Conservation (phyloP, 768 basidiomycete genomes). For the Piloderma croceum region DNA sequence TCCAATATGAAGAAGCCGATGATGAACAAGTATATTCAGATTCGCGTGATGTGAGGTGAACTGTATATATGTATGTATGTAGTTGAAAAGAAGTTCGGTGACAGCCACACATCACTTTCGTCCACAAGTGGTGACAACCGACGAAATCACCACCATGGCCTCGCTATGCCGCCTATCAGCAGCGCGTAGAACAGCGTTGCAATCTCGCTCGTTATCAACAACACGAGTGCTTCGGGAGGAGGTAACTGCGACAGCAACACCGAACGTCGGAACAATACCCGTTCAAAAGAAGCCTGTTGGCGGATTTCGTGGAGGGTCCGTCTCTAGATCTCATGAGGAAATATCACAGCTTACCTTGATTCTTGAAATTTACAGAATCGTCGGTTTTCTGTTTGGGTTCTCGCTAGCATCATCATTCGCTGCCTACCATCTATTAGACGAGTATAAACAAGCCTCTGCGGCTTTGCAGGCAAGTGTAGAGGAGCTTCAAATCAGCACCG, state of each 20-base stretch:
- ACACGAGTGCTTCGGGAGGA: constrained; percentile 41
- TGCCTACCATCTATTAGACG: constrained; percentile 83
- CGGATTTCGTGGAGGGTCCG: constrained; percentile 60
- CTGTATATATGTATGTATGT: too few species aligned
- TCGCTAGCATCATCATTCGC: constrained; percentile 83
- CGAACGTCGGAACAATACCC: constrained; percentile 50
- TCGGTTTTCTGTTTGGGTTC: constrained; percentile 87
- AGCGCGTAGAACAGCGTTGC: too few species aligned
- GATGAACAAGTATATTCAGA: too few species aligned
- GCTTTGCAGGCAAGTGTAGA: constrained; percentile 83
- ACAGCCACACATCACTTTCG: too few species aligned
- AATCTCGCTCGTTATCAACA: constrained; percentile 38
- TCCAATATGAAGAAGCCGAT: too few species aligned
- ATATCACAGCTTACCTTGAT: not conserved
- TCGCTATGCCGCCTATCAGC: too few species aligned
- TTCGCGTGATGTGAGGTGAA: too few species aligned
- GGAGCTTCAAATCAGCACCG: constrained; percentile 77
- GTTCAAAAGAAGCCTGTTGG: constrained; percentile 72
- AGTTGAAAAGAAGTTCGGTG: too few species aligned
- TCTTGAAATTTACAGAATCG: constrained; percentile 43
- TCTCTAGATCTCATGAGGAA: not conserved
- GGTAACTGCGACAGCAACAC: constrained; percentile 22
- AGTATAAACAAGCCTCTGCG: constrained; percentile 86
- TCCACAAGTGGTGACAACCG: too few species aligned
- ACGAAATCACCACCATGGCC: too few species aligned